Base-by-base conservation (phyloP, 2,329 filamentous ascomycete genomes). In the Fusarium incarnatum region DNA sequence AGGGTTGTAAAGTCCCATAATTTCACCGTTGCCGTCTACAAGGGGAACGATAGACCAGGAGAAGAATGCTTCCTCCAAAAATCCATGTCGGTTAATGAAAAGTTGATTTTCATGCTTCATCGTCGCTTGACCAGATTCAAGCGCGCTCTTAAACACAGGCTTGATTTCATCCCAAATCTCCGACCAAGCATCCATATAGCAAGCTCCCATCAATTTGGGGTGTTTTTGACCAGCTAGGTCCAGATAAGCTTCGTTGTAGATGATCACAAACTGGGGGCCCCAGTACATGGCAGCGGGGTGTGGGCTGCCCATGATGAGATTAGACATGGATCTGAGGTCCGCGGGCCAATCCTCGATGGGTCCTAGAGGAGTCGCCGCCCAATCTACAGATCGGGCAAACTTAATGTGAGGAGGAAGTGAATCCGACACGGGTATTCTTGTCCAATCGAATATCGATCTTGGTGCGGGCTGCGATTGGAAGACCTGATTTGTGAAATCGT, bases 101-200 rank as follows among this genome's bases (percentile, higher is more conserved):
- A 95, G 82, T 60, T 88, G 89, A 68, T 95, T 92, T 73, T 96
- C 93, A 70, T 94, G 90, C 78, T 94, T 95, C 91, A 94, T 93
- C 0, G 90, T 94, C 1, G 92, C 91, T 80, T 94, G 90, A 1
- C 92, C 93, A 7, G 89, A 91, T 41, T 86, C 79, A 78, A 86
- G 87, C 1, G 92, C 93, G 64, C 83, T 88, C 20, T 86, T 83
- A 68, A 96, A 92, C 1, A 92, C 85, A 4, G 89, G 89, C 68
- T 89, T 85, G 13, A 95, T 85, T 8, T 90, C 87, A 23, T 88
- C 82, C 91, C 92, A 94, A 8, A 95, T 91, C 76, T 95, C 92
- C 1, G 83, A 68, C 92, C 92, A 94, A 2, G 87, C 89, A 15
- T 89, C 85, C 46, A 82, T 81, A 73, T 94, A 94, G 63, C 84